phyloP scores from a whole-genome alignment of 495 filamentous ascomycete species.

The Oidiodendron maius region DNA sequence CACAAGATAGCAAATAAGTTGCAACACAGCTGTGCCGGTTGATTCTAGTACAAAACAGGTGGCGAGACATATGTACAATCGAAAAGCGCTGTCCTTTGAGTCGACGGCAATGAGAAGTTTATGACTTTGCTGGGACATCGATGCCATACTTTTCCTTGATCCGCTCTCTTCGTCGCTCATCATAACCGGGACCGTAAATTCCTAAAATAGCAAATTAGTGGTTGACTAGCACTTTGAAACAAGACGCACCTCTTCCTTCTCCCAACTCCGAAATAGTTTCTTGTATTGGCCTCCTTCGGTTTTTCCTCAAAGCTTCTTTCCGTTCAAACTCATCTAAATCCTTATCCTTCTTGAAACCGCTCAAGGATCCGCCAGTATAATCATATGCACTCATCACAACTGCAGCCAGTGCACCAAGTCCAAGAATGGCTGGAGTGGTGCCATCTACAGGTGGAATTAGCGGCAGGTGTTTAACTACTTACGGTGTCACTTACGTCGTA shows the following conservation, averaged over 20 bases:
- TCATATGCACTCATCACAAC: constrained; percentile 62
- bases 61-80: background rate
- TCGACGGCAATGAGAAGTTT: background rate
- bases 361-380: constrained; percentile 66
- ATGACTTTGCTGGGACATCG: constrained; percentile 48
- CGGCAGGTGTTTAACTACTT: background rate
- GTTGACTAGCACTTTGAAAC: constrained; percentile 5
- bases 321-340: constrained; percentile 73
- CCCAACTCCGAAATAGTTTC: constrained; percentile 79
- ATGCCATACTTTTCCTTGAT: constrained; percentile 89
- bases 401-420: constrained; percentile 63
- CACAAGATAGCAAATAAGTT: too few species aligned
- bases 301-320: constrained; percentile 70
- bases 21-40: background rate
- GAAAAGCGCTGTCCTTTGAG: background rate
- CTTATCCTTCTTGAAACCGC: constrained; percentile 48
- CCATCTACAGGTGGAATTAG: constrained; percentile 45
- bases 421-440: constrained; percentile 73
- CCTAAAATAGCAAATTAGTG: constrained; percentile 45
- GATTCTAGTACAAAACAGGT: background rate
- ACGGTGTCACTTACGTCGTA: constrained; percentile 41
- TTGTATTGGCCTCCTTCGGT: constrained; percentile 68
- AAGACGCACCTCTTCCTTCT: constrained; percentile 76
- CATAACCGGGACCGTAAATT: constrained; percentile 77
- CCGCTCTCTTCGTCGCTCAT: constrained; percentile 74